phyloP scores from a whole-genome alignment of 2,329 filamentous ascomycete species.

The Xylaria sp. region DNA sequence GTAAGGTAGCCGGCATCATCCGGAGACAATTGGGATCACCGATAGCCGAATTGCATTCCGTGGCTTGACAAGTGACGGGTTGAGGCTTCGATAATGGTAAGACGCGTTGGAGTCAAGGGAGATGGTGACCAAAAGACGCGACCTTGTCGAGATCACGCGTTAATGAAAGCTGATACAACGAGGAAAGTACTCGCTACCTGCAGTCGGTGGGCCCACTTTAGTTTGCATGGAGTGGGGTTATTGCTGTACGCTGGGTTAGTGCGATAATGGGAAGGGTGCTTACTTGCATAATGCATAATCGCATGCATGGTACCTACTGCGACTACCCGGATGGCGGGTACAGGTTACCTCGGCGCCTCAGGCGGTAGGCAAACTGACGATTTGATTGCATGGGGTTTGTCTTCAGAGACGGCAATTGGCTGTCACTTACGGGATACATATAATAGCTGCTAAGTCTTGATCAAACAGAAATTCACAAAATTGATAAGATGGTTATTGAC shows the following conservation, averaged over 20 bases:
- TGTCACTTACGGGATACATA: too few species aligned
- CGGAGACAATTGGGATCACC: not conserved
- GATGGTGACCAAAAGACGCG: not conserved
- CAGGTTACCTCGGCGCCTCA: too few species aligned
- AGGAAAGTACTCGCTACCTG: not conserved
- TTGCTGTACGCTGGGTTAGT: not conserved
- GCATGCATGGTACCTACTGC: not conserved
- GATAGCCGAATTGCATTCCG: not conserved
- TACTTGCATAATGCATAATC: not conserved
- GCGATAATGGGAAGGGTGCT: not conserved
- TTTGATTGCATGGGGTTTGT: too few species aligned
- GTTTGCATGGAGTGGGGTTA: not conserved
- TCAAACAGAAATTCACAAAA: too few species aligned
- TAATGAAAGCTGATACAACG: not conserved
- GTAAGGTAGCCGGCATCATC: not conserved
- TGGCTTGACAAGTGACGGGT: not conserved
- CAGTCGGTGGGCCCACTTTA: not conserved
- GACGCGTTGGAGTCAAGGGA: not conserved
- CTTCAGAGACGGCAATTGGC: too few species aligned
- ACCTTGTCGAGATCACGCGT: not conserved
- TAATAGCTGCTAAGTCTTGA: too few species aligned
- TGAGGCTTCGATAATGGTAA: not conserved
- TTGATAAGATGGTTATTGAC: too few species aligned
- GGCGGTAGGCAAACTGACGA: too few species aligned
- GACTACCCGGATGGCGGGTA: too few species aligned